Conservation (phyloP, 1,284 basidiomycete genomes). For the Wallemia ichthyophaga region DNA sequence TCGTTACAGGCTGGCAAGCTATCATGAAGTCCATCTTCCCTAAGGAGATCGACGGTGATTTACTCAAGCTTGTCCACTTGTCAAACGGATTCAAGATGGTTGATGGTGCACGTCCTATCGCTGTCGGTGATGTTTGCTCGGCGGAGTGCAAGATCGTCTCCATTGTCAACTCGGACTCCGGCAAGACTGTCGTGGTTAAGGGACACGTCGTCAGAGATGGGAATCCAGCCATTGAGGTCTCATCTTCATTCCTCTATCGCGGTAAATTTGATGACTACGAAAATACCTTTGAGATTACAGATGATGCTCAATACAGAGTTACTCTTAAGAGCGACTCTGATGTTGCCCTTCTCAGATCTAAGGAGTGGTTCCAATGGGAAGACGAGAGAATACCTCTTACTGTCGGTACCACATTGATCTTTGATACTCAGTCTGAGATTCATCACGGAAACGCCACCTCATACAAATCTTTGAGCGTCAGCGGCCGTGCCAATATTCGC, state of each 20-base stretch:
- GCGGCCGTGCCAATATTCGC: constrained; percentile 24
- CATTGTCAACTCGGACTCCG: constrained; percentile 66
- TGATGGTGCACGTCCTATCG: constrained; percentile 39
- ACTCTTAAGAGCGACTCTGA: constrained; percentile 42
- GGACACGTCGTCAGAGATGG: constrained; percentile 47
- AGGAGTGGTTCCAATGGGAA: constrained; percentile 95
- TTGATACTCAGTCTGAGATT: constrained; percentile 59
- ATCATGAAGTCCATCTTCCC: constrained; percentile 96
- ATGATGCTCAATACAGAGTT: constrained; percentile 65
- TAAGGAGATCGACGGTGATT: constrained; percentile 57
- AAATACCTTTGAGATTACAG: constrained; percentile 77
- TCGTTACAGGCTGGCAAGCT: constrained; percentile 91
- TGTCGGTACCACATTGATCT: constrained; percentile 54
- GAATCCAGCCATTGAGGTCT: constrained; percentile 64
- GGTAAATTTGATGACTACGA: constrained; percentile 74
- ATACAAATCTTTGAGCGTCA: constrained; percentile 1
- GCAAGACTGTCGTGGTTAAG: constrained; percentile 78
- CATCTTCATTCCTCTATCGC: constrained; percentile 86
- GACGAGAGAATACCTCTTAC: constrained; percentile 46
- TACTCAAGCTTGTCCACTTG: constrained; percentile 83
- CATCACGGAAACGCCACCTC: constrained; percentile 24
- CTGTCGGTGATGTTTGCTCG: constrained; percentile 65
- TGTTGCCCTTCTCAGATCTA: constrained; percentile 70
- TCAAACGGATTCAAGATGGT: constrained; percentile 84
- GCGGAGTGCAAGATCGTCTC: constrained; percentile 67